phyloP scores from a whole-genome alignment of 441 rosid species.

The Adansonia rubrostipa region DNA sequence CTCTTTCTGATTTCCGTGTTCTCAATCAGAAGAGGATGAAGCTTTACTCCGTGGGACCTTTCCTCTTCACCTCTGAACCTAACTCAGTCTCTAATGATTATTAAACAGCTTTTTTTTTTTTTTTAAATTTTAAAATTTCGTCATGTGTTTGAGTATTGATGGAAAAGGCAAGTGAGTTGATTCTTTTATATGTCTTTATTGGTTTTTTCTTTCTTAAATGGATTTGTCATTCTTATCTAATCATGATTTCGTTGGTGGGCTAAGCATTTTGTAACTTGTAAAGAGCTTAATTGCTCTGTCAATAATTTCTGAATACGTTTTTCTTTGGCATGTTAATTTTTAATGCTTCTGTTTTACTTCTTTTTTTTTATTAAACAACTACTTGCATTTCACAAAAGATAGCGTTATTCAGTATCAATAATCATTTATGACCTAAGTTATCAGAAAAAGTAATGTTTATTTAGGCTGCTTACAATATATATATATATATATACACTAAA shows the following conservation, averaged over 20 bases:
- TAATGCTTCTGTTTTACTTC: too few relatives aligned
- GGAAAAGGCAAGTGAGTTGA: background rate
- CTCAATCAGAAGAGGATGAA: slow-evolving; percentile 43
- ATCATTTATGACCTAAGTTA: too few relatives aligned
- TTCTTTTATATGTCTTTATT: background rate
- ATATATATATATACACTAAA: too few relatives aligned
- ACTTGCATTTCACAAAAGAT: background rate
- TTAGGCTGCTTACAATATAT: too few relatives aligned
- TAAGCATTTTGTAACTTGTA: background rate
- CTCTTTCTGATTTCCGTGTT: slow-evolving; percentile 41
- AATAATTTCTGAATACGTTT: too few relatives aligned
- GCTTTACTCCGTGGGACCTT: slow-evolving; percentile 53
- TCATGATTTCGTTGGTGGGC: background rate
- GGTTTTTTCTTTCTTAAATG: background rate
- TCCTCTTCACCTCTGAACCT: slow-evolving; percentile 45
- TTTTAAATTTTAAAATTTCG: background rate
- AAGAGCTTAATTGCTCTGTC: slow-evolving; percentile 11
- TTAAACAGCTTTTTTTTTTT: background rate
- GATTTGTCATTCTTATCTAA: background rate
- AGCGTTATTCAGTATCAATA: background rate
- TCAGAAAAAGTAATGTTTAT: too few relatives aligned
- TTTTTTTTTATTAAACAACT: too few relatives aligned
- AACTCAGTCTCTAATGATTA: slow-evolving; percentile 22
- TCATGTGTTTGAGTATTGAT: background rate
- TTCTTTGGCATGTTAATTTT: too few relatives aligned